Percentiles rank a stretch among this genome's conserved stretches.
These are phyloP conservation scores for Psilocybe azurescens DNA, from an alignment of 768 basidiomycete species.

Conservation along the genomic window DNA sequence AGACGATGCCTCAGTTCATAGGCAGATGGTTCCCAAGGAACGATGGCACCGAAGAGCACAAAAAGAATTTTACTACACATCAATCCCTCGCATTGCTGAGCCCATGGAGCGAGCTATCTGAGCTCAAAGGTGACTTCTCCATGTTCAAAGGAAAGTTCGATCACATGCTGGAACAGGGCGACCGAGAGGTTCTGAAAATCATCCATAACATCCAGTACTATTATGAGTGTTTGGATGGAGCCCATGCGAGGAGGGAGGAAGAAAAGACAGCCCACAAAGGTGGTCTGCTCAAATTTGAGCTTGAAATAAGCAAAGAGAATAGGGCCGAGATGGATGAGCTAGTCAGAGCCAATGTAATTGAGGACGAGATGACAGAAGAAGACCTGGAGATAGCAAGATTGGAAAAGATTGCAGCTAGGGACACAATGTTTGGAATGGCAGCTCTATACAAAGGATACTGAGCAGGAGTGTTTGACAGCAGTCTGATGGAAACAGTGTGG, in stretches of 20 bases:
- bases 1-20: too few species aligned
- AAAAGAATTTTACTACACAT: conserved; percentile 31
- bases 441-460: not conserved
- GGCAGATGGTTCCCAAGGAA: too few species aligned
- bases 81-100: too few species aligned
- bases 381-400: not conserved
- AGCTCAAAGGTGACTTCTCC: too few species aligned
- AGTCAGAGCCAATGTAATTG: too few species aligned
- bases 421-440: not conserved
- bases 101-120: too few species aligned
- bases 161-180: too few species aligned
- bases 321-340: not conserved
- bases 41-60: conserved; percentile 10
- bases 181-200: too few species aligned
- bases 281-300: not conserved
- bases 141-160: too few species aligned
- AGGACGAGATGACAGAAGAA: not conserved
- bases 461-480: not conserved
- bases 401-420: too few species aligned
- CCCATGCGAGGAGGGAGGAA: not conserved
- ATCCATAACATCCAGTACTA: too few species aligned
- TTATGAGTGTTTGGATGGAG: conserved; percentile 30
- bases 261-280: not conserved
- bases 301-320: not conserved
- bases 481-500: not conserved